Percentiles rank a stretch among this genome's conserved stretches.
Conservation (phyloP, 768 basidiomycete genomes). For the Coprinopsis sp. region DNA sequence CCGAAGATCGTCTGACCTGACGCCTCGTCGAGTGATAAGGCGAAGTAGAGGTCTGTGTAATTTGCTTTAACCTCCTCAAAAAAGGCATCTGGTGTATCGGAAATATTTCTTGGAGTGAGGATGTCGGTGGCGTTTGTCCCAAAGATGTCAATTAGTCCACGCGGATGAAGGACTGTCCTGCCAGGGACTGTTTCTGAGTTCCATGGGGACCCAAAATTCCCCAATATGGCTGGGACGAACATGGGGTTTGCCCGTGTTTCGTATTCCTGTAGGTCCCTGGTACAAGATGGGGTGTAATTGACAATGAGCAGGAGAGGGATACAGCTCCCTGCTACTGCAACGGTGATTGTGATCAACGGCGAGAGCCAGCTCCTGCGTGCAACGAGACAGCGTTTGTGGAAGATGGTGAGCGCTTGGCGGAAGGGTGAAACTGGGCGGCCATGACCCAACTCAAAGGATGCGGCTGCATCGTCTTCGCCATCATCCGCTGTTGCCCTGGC, state of each 20-base stretch:
- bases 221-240: conserved; percentile 51
- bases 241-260: conserved; percentile 43
- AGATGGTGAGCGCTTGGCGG: conserved; percentile 66
- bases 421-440: conserved; percentile 54
- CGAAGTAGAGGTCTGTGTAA: conserved; percentile 35
- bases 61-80: too few relatives aligned
- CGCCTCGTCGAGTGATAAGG: conserved; percentile 46
- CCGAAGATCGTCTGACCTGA: conserved; percentile 55
- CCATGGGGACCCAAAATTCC: too few relatives aligned
- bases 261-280: conserved; percentile 31
- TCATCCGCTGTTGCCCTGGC: conserved; percentile 17
- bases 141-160: too few relatives aligned
- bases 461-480: conserved; percentile 7
- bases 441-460: conserved; percentile 38
- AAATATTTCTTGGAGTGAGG: too few relatives aligned
- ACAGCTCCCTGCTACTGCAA: conserved; percentile 59
- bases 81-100: too few relatives aligned
- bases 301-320: conserved; percentile 64
- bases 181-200: too few relatives aligned
- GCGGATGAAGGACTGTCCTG: too few relatives aligned
- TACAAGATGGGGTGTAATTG: conserved; percentile 48
- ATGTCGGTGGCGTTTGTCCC: too few relatives aligned
- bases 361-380: conserved; percentile 66
- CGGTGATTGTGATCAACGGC: conserved; percentile 46
- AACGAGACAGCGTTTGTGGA: conserved; percentile 65